phyloP scores from a whole-genome alignment of 2,329 filamentous ascomycete genomes.

The Hysterium pulicare region DNA sequence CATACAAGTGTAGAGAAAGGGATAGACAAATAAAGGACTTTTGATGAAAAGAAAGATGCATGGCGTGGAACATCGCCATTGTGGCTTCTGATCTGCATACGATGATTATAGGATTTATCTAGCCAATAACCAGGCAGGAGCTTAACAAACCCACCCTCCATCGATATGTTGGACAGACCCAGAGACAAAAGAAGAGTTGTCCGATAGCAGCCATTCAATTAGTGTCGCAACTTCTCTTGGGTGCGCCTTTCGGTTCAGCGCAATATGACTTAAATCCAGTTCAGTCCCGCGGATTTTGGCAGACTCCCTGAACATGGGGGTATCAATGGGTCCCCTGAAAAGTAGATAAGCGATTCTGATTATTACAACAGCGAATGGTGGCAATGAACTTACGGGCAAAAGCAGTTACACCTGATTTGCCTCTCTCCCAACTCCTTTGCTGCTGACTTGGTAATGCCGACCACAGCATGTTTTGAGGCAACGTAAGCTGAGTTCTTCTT shows the following conservation, averaged over 20 bases:
- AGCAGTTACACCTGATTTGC: slow-evolving; percentile 32
- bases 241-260: slow-evolving; percentile 22
- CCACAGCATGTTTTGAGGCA: slow-evolving; percentile 40
- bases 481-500: slow-evolving; percentile 33
- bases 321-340: slow-evolving; percentile 28
- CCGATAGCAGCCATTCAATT: slow-evolving; percentile 48
- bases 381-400: slow-evolving; percentile 30
- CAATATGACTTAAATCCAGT: slow-evolving; percentile 19
- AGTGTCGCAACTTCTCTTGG: slow-evolving; percentile 42
- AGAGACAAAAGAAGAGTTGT: slow-evolving; percentile 46
- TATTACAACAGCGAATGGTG: background rate
- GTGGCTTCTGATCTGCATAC: too few species aligned
- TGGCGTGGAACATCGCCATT: too few species aligned
- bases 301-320: slow-evolving; percentile 29
- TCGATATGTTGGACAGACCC: slow-evolving; percentile 46
- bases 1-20: too few species aligned
- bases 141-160: slow-evolving; percentile 38
- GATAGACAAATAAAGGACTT: too few species aligned
- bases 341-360: background rate
- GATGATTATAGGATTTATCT: too few species aligned
- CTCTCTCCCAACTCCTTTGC: slow-evolving; percentile 40
- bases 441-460: slow-evolving; percentile 38
- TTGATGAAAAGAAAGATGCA: too few species aligned
- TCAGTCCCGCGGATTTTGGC: slow-evolving; percentile 16
- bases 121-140: too few species aligned